These are phyloP conservation scores for Termitomyces sp. DNA, from an alignment of 768 basidiomycete species.

Conservation along the genomic window DNA sequence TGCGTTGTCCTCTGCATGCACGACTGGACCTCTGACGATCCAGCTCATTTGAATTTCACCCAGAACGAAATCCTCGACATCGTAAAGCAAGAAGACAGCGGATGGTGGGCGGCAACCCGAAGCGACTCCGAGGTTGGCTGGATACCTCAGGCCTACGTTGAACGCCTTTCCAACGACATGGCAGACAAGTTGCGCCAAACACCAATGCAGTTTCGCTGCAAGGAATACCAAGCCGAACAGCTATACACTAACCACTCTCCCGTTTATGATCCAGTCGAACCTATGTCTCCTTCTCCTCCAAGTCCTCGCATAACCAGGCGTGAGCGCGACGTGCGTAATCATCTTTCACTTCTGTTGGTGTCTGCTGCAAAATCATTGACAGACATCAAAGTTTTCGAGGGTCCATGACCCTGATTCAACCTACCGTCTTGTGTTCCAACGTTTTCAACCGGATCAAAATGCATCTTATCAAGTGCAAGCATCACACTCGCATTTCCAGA, in stretches of 20 bases:
- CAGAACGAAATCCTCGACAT: constrained; percentile 65
- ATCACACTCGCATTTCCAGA: constrained; percentile 19
- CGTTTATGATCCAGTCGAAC: constrained; percentile 16
- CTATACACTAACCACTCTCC: constrained; percentile 27
- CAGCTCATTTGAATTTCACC: constrained; percentile 54
- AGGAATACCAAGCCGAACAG: constrained; percentile 43
- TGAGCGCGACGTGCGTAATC: neutral
- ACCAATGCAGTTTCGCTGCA: constrained; percentile 37
- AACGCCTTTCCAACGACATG: constrained; percentile 44
- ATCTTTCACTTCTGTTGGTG: neutral
- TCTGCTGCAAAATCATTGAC: neutral
- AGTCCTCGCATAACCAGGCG: neutral
- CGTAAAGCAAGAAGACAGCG: constrained; percentile 62
- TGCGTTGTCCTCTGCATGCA: constrained; percentile 61
- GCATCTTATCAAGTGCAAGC: constrained; percentile 11
- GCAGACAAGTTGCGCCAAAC: constrained; percentile 40
- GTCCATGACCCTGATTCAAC: constrained; percentile 4
- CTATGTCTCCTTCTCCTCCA: constrained; percentile 2
- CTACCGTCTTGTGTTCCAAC: constrained; percentile 8
- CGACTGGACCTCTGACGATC: constrained; percentile 61
- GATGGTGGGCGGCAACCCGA: constrained; percentile 78
- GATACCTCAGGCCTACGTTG: constrained; percentile 72
- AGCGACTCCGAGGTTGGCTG: constrained; percentile 56
- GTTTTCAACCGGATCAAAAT: constrained; percentile 1
- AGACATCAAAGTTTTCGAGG: constrained; percentile 1